Base-by-base conservation (phyloP, 202 grass and related monocot species). In the Schoenoplectus tabernaemontani region DNA sequence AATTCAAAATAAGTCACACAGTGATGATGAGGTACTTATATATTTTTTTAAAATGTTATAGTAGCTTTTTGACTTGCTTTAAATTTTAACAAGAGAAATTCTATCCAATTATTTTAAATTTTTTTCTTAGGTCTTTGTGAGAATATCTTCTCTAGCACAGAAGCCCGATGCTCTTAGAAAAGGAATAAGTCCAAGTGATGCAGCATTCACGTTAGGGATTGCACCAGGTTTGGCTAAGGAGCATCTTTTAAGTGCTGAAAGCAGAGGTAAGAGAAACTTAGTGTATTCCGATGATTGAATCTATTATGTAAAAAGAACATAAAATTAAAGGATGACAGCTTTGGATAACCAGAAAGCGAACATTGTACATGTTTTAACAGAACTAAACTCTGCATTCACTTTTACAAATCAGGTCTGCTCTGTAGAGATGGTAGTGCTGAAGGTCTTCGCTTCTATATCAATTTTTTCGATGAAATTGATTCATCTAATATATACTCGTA, bases 221-320 rank as follows among this genome's bases (percentile, higher is more conserved):
- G 90, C 96, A 48, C 96, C 96, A 82, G 96, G 90, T 82, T 90
- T 99, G 83, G 92, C 92, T 0, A 99, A 99, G 81, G 92, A 96
- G 34, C 96, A 99, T 88, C 90, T 99, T 79, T 87, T 96, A 80
- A 87, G 88, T 93, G 96, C 96, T 78, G 96, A 99, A 93, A 99
- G 71, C 82, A 93, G 79, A 93, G 96, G 96, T 96, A 64, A 6
- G 34, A 63, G 9, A 42, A 57, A 16, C 20, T 42, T 11, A 39
- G 9, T 59, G 16, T 48, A 54, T 75, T 37, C n/a, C n/a, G n/a
- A n/a, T n/a, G n/a, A n/a, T n/a, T n/a, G n/a, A n/a, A n/a, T 72
- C 15, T 36, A 53, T 53, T 54, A 6, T 53, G 28, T 54, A 33
- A 53, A 28, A 53, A 17, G 26, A 51, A 54, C 11, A 7, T 33